A percentile compares a stretch with the other conserved stretches of the same genome.
Evolutionary conservation across 2,329 filamentous ascomycete species (phyloP).

Genomic region (Claviceps capensis): DNA sequence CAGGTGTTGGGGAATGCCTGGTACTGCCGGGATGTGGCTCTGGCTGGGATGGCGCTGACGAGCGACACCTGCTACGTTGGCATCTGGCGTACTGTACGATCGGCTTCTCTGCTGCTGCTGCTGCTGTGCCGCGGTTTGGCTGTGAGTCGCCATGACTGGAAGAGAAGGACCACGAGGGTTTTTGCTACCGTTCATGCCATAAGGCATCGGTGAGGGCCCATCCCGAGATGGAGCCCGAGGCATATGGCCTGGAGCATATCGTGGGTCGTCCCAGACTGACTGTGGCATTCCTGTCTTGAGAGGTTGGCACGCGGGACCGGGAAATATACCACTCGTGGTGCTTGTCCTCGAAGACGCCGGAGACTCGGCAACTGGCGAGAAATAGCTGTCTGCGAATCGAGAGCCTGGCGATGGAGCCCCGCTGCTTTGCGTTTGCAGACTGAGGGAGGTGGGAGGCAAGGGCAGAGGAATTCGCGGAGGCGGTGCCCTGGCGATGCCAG

Average conservation of each 20-base stretch:
- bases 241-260: constrained; percentile 82
- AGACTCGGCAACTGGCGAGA: constrained; percentile 74
- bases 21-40: constrained; percentile 52
- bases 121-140: constrained; percentile 41
- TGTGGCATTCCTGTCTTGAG: constrained; percentile 56
- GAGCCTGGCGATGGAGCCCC: constrained; percentile 45
- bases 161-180: constrained; percentile 66
- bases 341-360: constrained; percentile 65
- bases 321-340: constrained; percentile 60
- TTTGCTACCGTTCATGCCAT: constrained; percentile 48
- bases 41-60: constrained; percentile 41
- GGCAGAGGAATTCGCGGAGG: constrained; percentile 61
- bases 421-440: constrained; percentile 46
- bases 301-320: constrained; percentile 41
- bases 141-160: constrained; percentile 50
- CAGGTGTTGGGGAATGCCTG: constrained; percentile 61
- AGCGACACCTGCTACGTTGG: constrained; percentile 54
- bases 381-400: constrained; percentile 69
- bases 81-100: constrained; percentile 92
- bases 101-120: constrained; percentile 57
- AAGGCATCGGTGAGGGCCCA: constrained; percentile 51
- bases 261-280: constrained; percentile 59
- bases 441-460: constrained; percentile 44
- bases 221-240: constrained; percentile 70
- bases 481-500: constrained; percentile 42